Base-by-base conservation (phyloP, 495 filamentous ascomycete genomes). In the Xeromyces bisporus region DNA sequence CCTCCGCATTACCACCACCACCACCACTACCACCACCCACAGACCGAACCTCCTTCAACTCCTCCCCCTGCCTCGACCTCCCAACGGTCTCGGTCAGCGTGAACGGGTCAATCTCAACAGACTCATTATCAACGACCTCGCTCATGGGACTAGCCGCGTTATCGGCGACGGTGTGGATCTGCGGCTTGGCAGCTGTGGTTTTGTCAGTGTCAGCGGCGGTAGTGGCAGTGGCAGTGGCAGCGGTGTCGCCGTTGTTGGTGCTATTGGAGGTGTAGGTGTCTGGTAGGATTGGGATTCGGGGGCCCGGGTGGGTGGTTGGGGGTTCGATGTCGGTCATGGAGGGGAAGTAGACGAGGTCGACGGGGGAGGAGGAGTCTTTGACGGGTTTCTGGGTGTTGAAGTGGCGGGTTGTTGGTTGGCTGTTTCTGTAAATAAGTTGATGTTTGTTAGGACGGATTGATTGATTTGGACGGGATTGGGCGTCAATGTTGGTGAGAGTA, bases 301-400 rank as follows among this genome's bases (percentile, higher is more conserved):
- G 47, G 21, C 49, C 37, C 11, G 51, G 28, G 6, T 46, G 45
- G 23, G 42, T 14, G 7, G 50, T 33, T 10, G 44, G 30, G 6
- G 47, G 39, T 23, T 65, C 59, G 12, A 64, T 36, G 30, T 63
- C 58, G 28, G 54, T 50, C 44, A 60, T 42, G 31, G 61, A 53
- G 18, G 73, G 73, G 50, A 77, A 55, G 59, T 65, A 74, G 42
- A 62, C 63, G 38, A 75, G 71, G 57, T 76, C 73, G 32, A 77
- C 71, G 17, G 71, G 67, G 17, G 71, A 67, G 24, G 68, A 72
- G 36, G 50, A 54, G 56, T 76, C 71, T 38, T 63, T 57, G 35
- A 64, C 51, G 34, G 64, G 46, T 44, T 71, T 71, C 31, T 58
- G 53, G 39, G 66, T 69, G 50, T 74, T 75, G 63, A 74, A 73